These are phyloP conservation scores for Acer yangbiense DNA, from an alignment of 345 rosid genomes.

Conservation along the genomic window DNA sequence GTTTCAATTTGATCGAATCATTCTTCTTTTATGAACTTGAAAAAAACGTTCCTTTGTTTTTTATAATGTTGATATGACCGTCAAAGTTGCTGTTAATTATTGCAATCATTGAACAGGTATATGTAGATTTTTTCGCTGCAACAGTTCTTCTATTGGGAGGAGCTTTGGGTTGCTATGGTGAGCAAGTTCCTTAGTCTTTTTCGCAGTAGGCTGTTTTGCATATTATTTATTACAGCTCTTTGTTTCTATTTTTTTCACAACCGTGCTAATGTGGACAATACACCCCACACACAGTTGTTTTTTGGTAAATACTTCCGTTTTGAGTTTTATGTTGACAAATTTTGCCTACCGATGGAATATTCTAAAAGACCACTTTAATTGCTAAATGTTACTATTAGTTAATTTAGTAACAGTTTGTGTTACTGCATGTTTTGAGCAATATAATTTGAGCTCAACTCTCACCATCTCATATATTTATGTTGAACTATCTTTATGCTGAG, in stretches of 20 bases:
- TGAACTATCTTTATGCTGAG: background rate
- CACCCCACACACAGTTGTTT: background rate
- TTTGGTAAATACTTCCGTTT: background rate
- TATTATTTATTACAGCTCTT: slow-evolving; percentile 1
- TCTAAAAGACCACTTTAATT: background rate
- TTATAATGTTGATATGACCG: background rate
- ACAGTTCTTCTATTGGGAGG: slow-evolving; percentile 39
- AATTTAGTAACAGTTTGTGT: background rate
- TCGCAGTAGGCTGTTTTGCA: slow-evolving; percentile 2
- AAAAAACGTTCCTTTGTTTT: background rate
- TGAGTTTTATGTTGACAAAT: background rate
- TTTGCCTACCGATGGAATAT: background rate
- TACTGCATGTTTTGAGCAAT: background rate
- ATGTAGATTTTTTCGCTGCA: slow-evolving; percentile 28
- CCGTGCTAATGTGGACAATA: background rate
- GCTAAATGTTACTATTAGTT: background rate
- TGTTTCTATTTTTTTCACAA: background rate
- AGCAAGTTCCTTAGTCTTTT: background rate
- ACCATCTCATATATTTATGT: background rate
- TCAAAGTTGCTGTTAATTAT: background rate
- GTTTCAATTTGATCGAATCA: background rate
- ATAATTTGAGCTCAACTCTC: background rate
- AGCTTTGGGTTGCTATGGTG: slow-evolving; percentile 47
- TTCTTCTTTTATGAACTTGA: background rate
- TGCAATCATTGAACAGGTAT: slow-evolving; percentile 30